These are phyloP conservation scores for Sphaerostilbella broomeana DNA, from an alignment of 2,329 filamentous ascomycete genomes.

Conservation along the genomic window DNA sequence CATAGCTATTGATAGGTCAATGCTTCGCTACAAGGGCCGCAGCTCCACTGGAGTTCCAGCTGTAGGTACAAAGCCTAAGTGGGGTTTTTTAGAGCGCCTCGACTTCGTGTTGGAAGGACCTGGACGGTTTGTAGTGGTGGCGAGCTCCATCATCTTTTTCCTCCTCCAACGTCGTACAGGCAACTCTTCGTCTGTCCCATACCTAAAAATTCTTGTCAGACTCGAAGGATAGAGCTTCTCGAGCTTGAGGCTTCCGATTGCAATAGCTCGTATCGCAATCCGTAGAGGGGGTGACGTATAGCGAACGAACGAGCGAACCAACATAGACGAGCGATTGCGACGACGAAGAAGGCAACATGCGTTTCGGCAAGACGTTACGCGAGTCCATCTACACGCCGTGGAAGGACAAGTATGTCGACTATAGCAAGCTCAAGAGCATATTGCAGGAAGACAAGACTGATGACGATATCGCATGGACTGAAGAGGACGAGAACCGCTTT, in stretches of 20 bases:
- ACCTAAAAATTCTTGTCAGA: too few relatives aligned
- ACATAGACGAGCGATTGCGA: too few relatives aligned
- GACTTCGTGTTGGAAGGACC: background rate
- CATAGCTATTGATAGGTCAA: slow-evolving; percentile 1
- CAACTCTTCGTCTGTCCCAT: too few relatives aligned
- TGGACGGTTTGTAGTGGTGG: background rate
- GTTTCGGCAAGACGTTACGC: slow-evolving; percentile 84
- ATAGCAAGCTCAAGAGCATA: slow-evolving; percentile 83
- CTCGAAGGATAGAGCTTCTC: too few relatives aligned
- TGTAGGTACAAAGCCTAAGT: background rate
- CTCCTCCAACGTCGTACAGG: too few relatives aligned
- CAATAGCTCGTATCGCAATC: too few relatives aligned
- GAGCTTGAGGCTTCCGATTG: too few relatives aligned
- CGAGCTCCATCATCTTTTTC: too few relatives aligned
- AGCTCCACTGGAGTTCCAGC: too few relatives aligned
- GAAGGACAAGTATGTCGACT: slow-evolving; percentile 94
- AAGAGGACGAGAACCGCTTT: slow-evolving; percentile 87
- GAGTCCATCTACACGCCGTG: slow-evolving; percentile 77
- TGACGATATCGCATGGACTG: slow-evolving; percentile 73
- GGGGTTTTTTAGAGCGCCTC: background rate
- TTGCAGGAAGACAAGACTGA: slow-evolving; percentile 66
- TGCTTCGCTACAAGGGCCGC: background rate
- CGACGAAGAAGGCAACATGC: too few relatives aligned
- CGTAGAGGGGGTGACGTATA: too few relatives aligned
- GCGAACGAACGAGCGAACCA: too few relatives aligned